phyloP scores from a whole-genome alignment of 805 yeast genomes.

The Lipomyces anomalus region DNA sequence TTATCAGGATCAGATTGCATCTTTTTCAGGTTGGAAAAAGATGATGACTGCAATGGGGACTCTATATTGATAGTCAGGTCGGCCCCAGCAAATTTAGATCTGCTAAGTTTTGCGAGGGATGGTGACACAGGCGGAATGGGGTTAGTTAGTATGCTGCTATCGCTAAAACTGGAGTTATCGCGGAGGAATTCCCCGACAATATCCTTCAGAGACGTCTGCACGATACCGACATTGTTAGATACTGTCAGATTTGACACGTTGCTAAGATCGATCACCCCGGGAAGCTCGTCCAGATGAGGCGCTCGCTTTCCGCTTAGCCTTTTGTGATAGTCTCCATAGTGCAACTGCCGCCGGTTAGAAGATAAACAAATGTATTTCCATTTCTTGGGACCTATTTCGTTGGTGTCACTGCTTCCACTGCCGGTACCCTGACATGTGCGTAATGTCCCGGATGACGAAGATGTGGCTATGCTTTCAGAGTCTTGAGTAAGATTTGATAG shows the following conservation, averaged over 20 bases:
- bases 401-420: too few relatives aligned
- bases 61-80: too few relatives aligned
- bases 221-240: not conserved
- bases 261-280: constrained; percentile 5
- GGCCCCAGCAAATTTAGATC: too few relatives aligned
- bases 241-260: not conserved
- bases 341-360: constrained; percentile 3
- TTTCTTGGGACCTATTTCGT: not conserved
- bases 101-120: too few relatives aligned
- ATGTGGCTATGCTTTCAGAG: not conserved
- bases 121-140: too few relatives aligned
- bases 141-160: too few relatives aligned
- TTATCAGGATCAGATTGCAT: too few relatives aligned
- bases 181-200: not conserved
- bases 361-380: constrained; percentile 6
- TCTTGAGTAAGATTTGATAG: not conserved
- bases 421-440: not conserved
- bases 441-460: not conserved
- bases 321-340: constrained; percentile 3
- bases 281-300: constrained; percentile 5
- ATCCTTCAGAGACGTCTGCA: not conserved
- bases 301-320: not conserved
- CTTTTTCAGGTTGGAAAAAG: too few relatives aligned
- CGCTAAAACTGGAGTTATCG: too few relatives aligned
- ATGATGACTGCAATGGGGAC: too few relatives aligned